phyloP scores from a whole-genome alignment of 2,329 filamentous ascomycete genomes.

The Coniella lustricola region DNA sequence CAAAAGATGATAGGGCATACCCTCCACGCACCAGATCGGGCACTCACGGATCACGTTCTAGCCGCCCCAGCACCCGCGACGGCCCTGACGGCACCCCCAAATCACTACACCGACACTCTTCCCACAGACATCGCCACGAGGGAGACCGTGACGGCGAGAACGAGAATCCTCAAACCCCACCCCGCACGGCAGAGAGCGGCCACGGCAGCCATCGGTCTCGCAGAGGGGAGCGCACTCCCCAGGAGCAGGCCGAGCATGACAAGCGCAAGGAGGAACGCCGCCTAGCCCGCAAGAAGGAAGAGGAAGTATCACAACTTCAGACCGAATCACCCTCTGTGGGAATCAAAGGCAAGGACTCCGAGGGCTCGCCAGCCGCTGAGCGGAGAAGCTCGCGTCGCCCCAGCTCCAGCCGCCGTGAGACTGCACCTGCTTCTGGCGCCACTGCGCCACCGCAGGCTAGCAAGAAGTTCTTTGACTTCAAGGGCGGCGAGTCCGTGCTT shows the following conservation, averaged over 20 bases:
- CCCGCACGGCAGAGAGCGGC: conserved; percentile 39
- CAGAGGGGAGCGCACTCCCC: conserved; percentile 35
- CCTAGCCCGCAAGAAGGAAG: conserved; percentile 26
- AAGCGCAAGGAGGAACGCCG: conserved; percentile 41
- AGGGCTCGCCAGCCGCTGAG: conserved; percentile 22
- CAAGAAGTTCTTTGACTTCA: conserved; percentile 38
- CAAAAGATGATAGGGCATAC: conserved; percentile 28
- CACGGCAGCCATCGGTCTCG: conserved; percentile 25
- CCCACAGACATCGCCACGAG: conserved; percentile 32
- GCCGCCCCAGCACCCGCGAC: conserved; percentile 23
- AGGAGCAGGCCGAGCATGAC: conserved; percentile 45
- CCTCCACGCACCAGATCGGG: conserved; percentile 21
- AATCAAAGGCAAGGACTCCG: conserved; percentile 30
- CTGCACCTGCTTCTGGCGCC: conserved; percentile 16
- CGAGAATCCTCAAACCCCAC: conserved; percentile 31
- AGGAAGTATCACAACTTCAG: conserved; percentile 21
- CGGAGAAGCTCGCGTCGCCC: conserved; percentile 35
- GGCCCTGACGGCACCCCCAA: conserved; percentile 25
- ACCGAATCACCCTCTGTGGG: conserved; percentile 17
- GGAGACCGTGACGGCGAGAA: conserved; percentile 28
- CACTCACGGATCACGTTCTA: conserved; percentile 21
- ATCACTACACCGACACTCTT: conserved; percentile 24
- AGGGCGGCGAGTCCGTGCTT: conserved; percentile 29
- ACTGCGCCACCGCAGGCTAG: conserved; percentile 22
- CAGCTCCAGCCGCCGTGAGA: conserved; percentile 31